Percentiles rank a stretch among this genome's conserved stretches.
These are phyloP conservation scores for Populus pruinosa DNA, from an alignment of 345 rosid species.

Conservation along the genomic window DNA sequence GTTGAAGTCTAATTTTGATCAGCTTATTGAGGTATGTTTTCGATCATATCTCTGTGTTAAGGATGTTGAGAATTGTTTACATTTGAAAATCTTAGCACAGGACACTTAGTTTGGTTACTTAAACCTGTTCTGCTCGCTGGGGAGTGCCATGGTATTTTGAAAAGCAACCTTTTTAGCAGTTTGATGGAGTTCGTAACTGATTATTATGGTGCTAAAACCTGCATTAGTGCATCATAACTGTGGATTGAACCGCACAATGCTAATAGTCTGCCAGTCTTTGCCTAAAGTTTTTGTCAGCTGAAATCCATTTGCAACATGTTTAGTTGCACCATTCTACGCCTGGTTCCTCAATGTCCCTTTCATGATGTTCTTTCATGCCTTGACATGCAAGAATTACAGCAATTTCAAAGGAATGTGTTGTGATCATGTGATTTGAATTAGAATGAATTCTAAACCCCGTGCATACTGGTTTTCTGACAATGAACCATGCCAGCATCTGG, in stretches of 20 bases:
- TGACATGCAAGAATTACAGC: background rate
- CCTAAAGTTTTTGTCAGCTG: background rate
- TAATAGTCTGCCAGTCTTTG: background rate
- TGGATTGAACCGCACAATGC: background rate
- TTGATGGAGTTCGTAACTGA: background rate
- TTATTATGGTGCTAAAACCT: background rate
- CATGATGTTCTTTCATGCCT: background rate
- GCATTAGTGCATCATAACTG: background rate
- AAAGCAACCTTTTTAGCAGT: background rate
- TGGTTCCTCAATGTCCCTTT: background rate
- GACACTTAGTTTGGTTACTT: background rate
- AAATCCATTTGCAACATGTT: background rate
- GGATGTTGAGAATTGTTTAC: background rate
- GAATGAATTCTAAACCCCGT: background rate
- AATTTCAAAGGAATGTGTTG: background rate
- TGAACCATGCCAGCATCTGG: background rate
- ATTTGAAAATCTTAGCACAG: background rate
- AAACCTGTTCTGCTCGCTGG: background rate
- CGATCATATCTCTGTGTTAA: background rate
- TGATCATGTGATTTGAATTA: background rate
- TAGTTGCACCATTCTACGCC: background rate
- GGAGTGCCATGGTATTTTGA: background rate
- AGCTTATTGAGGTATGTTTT: conserved; percentile 76
- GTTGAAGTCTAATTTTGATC: conserved; percentile 91
- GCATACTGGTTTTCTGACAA: background rate